phyloP scores from a whole-genome alignment of 805 yeast species.

The Metschnikowia reukaufii region DNA sequence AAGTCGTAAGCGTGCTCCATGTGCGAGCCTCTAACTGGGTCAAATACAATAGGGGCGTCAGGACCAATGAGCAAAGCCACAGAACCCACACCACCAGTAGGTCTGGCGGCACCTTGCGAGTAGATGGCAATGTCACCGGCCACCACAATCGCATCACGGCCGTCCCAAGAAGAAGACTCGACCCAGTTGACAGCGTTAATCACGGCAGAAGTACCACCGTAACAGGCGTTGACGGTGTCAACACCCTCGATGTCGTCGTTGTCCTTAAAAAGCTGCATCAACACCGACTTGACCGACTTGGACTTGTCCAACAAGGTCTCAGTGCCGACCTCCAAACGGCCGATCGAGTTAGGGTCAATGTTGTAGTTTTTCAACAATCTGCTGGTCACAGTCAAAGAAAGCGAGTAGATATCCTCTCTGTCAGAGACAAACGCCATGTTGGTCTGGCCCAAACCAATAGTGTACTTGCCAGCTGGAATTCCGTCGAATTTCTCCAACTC shows the following conservation, averaged over 20 bases:
- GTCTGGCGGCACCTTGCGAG: slow-evolving; percentile 97
- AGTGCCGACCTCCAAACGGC: slow-evolving; percentile 97
- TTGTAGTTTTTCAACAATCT: slow-evolving; percentile 76
- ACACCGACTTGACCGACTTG: slow-evolving; percentile 91
- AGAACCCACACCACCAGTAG: slow-evolving; percentile 99
- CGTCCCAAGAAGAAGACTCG: slow-evolving; percentile 96
- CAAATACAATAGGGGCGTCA: slow-evolving; percentile 95
- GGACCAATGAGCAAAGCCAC: slow-evolving; percentile 95
- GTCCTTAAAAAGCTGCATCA: slow-evolving; percentile 89
- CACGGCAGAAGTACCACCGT: slow-evolving; percentile 96
- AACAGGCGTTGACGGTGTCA: slow-evolving; percentile 95
- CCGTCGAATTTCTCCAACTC: slow-evolving; percentile 84
- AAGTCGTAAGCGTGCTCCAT: slow-evolving; percentile 98
- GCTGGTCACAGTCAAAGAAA: slow-evolving; percentile 84
- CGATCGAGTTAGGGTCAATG: slow-evolving; percentile 77
- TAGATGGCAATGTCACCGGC: slow-evolving; percentile 98
- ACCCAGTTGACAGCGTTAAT: slow-evolving; percentile 95
- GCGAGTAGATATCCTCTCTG: slow-evolving; percentile 94
- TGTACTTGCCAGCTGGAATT: slow-evolving; percentile 91
- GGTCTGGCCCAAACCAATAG: slow-evolving; percentile 98
- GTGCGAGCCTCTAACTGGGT: slow-evolving; percentile 82
- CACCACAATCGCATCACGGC: slow-evolving; percentile 95
- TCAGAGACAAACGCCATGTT: slow-evolving; percentile 97
- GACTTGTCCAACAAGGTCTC: slow-evolving; percentile 96
- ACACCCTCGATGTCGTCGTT: slow-evolving; percentile 93